Base-by-base conservation (phyloP, 2,329 filamentous ascomycete genomes). In the Diaporthe sp. region DNA sequence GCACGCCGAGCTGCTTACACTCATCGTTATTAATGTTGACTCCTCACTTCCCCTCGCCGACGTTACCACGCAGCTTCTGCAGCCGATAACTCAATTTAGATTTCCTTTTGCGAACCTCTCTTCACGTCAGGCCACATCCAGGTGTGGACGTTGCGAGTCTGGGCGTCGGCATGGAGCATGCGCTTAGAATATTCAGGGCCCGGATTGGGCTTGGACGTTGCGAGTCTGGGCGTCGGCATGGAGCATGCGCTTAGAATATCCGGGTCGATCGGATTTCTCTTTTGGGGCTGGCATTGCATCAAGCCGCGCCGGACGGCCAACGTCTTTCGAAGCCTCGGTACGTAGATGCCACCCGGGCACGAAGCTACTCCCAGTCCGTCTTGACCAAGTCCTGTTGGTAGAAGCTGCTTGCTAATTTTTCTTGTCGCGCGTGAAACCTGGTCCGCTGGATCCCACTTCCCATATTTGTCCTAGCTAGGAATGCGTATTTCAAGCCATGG, bases 41-140 rank as follows among this genome's bases (percentile, higher is more conserved):
- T 66, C 44, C 63, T 66, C 63, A 66, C 44, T 51, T 51, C 63
- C 63, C 44, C 63, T 66, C 61, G 61, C 44, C 51, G 22, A 66
- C 44, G 63, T 66, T 66, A 25, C 44, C 25, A 47, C 17, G 39
- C 59, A 32, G 39, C 59, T 30, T 35, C 63, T 27, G 44, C 63
- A 66, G 30, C 12, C 19, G 39, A 32, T 30, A 51, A 51, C 44
- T 51, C 63, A 51, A 51, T 61, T 47, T 51, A 12, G 6, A 5
- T 37, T 25, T 37, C 44, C 12, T 39, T 9, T 15, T 37, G 32
- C n/a, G 17, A 51, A 53, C 25, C 1, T 39, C 47, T 12, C 32
- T 19, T 37, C 44, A 15, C 25, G 47, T 53, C 47, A 68, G 63
- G n/a, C 63, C 63, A 68, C 63, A 37, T 22, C 27, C 63, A 27